Base-by-base conservation (phyloP, 129 eudicot genomes). In the Tagetes erecta region DNA sequence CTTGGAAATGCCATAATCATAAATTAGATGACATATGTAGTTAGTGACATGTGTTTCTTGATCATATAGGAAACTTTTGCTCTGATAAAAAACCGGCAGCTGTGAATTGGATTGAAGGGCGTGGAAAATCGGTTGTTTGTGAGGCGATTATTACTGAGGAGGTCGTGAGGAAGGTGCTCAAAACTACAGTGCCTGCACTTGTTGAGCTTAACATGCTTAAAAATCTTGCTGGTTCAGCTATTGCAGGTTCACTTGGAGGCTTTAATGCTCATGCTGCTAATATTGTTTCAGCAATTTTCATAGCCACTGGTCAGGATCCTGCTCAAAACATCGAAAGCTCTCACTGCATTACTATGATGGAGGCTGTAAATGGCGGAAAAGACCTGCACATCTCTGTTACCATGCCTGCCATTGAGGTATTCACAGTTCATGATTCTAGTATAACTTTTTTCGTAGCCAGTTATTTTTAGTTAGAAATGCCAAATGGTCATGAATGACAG, bases 121-220 rank as follows among this genome's bases (percentile, higher is more conserved):
- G 91, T 40, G 91, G 91, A 51, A 89, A 86, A 58, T 89, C 96
- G 7, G 96, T 89, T 49, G 96, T 86, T 3, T 89, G 96, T 36
- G 91, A 89, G 77, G 86, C 89, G 0, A 81, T 78, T 10, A 86
- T 89, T 56, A 82, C 80, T 6, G 87, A 81, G 71, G 91, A 86
- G 44, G 87, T 89, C 38, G 91, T 89, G 72, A 76, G 82, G 77
- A 89, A 89, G 76, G 91, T 89, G 62, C 72, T 86, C 64, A 86
- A 89, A 80, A 89, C 91, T 8, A 86, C 83, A 30, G 89, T 89
- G 6, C 72, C 89, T 37, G 80, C 87, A 13, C 96, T 84, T n/a
- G 91, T 84, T 30, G 96, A 86, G 91, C 96, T 89, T 68, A 89
- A 89, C 84, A 82, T 84, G 95, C 95, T 86, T 10, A 88, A 88